Base-by-base conservation (phyloP, 1,284 basidiomycete genomes). In the Cutaneotrichosporon mucoides region DNA sequence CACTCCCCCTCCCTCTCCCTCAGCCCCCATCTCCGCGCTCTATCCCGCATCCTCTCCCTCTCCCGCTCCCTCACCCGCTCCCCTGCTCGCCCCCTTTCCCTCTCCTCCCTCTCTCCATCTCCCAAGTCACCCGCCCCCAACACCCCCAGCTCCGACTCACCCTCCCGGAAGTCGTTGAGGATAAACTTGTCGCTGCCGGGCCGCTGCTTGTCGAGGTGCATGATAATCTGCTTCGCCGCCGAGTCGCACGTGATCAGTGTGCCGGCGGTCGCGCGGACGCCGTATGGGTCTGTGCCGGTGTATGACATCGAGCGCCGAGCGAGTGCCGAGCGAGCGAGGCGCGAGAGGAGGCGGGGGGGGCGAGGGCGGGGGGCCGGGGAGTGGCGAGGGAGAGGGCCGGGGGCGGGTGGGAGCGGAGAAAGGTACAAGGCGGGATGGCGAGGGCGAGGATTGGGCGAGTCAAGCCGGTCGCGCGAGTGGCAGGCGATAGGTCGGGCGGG, bases 191-290 rank as follows among this genome's bases (percentile, higher is more conserved):
- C 44, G 7, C 61, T 57, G 1, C 75, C 75, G 9, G 70, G 66
- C 6, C 72, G 64, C 38, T 49, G 44, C 5, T 55, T 56, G 60
- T 76, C 73, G 56, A 76, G 56, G 57, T 73, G 72, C 7, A 76
- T 58, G 6, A 76, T 63, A 53, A 76, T 76, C 61, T 76, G 73
- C 61, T 75, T 76, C 5, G 75, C 75, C 8, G 75, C 73, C 38
- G 71, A 72, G 61, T 76, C 75, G 61, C 64, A 66, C 7, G 64
- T 62, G 34, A 66, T 62, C 35, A 66, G 50, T 11, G 62, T 63
- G 46, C 64, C 64, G 24, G 43, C 52, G 34, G 40, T 57, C 16
- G 61, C 60, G 38, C 55, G 60, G 50, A 65, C 64, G n/a, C 57
- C 49, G 56, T 65, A 65, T 15, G 64, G 64, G 51, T 65, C 64